Evolutionary conservation across 1,139 yeast species (phyloP), one percentile per base, ranked within the genome.

Genomic region (Suhomyces atakaporum): DNA sequence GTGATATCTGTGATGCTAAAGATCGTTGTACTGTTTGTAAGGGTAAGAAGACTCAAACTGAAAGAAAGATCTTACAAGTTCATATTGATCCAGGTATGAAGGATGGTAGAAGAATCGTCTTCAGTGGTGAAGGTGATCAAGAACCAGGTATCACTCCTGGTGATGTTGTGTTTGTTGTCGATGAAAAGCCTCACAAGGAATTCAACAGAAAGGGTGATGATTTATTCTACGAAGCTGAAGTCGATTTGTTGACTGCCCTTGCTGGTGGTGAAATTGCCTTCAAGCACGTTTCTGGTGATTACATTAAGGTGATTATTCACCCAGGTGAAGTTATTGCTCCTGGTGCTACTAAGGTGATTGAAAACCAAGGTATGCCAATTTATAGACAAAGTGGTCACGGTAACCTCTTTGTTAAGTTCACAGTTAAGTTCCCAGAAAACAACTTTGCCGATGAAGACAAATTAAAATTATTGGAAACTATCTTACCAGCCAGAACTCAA

Each of bases 11-110:
- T 60, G 83, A 84, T 62, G 78, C 90, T 42, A 85, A 85, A 71
- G 96, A 89, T 68, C 80, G 90, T 60, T 92, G 99, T 80, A 80
- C 79, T 53, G 60, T 66, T 29, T 92, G 99, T 77, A 70, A 71
- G 50, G 99, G 97, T 71, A 85, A 87, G 72, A 92, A 90, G 76
- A 83, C 90, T 36, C 71, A 73, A 47, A 76, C 77, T 49, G 97
- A 92, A 72, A 83, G 96, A 72, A 92, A 92, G 75, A 84, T 92
- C 46, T 73, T 92, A 58, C 94, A 90, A 68, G 97, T 92, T 42
- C 88, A 90, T 66, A 79, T 92, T 57, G 96, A 89, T 62, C 95
- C 95, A 55, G 99, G 99, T 72, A 92, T 92, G 97, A 83, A 76
- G 58, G 86, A 89, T 57, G 97, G 97, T 41, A 96, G 90, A 70